Evolutionary conservation across 352 stramenopile genomes (phyloP), one percentile per base, ranked within the genome.

Genomic region (Phytopythium aichiense): DNA sequence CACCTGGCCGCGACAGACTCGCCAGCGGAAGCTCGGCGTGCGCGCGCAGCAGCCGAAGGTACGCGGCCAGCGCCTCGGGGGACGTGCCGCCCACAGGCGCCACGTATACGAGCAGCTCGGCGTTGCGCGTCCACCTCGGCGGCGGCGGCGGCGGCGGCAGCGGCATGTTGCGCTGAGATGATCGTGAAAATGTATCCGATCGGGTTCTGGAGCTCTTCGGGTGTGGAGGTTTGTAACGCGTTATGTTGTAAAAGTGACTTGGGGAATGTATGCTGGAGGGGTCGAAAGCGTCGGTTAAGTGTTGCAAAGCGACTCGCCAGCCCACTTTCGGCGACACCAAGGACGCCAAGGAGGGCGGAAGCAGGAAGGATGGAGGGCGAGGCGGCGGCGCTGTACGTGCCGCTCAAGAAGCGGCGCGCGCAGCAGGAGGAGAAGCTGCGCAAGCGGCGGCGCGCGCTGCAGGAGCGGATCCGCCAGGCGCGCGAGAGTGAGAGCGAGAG

Each of bases 61-160:
- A 92, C 35, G 62, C 61, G 18, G 76, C 69, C 66, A 88, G 91
- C 31, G 84, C 64, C 54, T 90, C 73, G 15, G 60, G 22, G 4
- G 86, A 74, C 58, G 92, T 88, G 55, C 67, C 73, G 9, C 86
- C 86, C 48, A 93, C 82, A 12, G 86, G 86, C 46, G 89, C 81
- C 43, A 92, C 67, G 65, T 95, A 95, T 60, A 95, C 81, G 61
- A 95, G 83, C 56, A 93, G 79, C 74, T 93, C 73, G 52, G 74
- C 66, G 59, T 73, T 77, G 46, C 81, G 77, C 68, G 71, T 85
- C 84, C 84, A 92, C 22, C 72, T 77, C 49, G 72, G 69, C 60
- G 57, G 43, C 40, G 65, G 8, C 59, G 65, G 20, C 59, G 72
- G 60, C 67, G 59, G 58, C 67, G 70, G 65, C 62, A n/a, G n/a